Base-by-base conservation (phyloP, 2,329 filamentous ascomycete genomes). In the Diaporthe batatas region DNA sequence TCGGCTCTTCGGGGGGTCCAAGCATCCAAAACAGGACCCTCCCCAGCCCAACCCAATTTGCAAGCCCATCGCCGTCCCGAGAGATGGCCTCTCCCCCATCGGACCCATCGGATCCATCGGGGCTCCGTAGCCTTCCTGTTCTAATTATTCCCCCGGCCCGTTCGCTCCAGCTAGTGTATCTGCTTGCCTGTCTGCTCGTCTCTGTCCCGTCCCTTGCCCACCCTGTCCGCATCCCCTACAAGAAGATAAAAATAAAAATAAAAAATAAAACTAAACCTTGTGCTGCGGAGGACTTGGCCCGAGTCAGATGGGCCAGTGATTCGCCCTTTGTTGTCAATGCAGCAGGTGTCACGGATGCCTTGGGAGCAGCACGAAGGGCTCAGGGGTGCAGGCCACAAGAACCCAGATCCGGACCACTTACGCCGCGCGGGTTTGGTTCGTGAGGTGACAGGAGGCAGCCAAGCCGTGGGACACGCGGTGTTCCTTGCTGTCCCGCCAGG, bases 31-130 rank as follows among this genome's bases (percentile, higher is more conserved):
- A 49, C 42, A 25, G 42, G 49, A 59, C 36, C 57, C 54, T 23
- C 12, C 12, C 18, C 23, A 16, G 29, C 62, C 47, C 62, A 53
- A 39, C 62, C 23, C 44, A 67, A 67, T 53, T 53, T 53, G 25
- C 29, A 44, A 42, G 39, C 39, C 39, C 39, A 18, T 42, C 29
- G 7, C 32, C 62, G 47, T 67, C 16, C 62, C 47, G 47, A 67
- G 32, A 67, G 21, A 23, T 44, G 21, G 47, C n/a, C 29, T 32
- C 25, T 36, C 62, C 62, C 62, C 62, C 62, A 67, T 53, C 62
- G 62, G 62, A 34, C 62, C n/a, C 47, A 67, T 39, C 62, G 62
- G 62, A 34, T 47, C n/a, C 47, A 67, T 39, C 62, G 62, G 62
- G 32, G 32, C 47, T 53, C 62, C 62, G 62, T 67, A 42, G 39